Evolutionary conservation across 2,329 filamentous ascomycete species (phyloP).

Genomic region (Cordyceps militaris): DNA sequence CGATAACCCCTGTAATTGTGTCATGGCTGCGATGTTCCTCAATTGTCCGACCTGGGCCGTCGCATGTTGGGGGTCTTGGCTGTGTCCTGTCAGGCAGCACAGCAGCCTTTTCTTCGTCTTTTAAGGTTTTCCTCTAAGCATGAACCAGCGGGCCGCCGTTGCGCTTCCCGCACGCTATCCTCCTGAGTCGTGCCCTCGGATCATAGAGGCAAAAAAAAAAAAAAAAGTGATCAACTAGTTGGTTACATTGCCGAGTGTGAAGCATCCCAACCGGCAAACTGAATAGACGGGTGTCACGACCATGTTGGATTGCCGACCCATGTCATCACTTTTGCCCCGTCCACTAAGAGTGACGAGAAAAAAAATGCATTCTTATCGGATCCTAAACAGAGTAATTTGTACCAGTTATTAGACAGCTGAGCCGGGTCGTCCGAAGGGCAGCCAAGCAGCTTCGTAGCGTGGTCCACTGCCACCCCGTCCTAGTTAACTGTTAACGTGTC

Average conservation of each 20-base stretch:
- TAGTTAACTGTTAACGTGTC: neutral
- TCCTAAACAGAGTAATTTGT: neutral
- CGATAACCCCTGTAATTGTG: neutral
- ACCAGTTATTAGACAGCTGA: neutral
- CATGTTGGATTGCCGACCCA: neutral
- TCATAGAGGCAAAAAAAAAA: conserved; percentile 1
- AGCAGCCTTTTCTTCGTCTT: neutral
- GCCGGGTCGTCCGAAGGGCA: neutral
- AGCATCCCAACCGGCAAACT: neutral
- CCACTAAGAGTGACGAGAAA: neutral
- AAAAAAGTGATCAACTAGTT: neutral
- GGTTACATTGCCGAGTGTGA: neutral
- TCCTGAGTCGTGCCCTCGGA: conserved; percentile 3
- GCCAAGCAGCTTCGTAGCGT: neutral
- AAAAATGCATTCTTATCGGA: neutral
- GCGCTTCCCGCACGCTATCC: conserved; percentile 7
- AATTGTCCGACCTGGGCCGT: neutral
- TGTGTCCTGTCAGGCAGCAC: neutral
- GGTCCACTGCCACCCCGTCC: conserved; percentile 4
- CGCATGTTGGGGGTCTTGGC: neutral
- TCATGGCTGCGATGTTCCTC: neutral
- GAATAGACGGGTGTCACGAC: neutral
- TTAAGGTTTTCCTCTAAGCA: neutral
- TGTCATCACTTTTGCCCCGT: neutral
- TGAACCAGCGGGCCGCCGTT: conserved; percentile 9